Conservation (phyloP, 768 basidiomycete genomes). For the Lentinus tigrinus region DNA sequence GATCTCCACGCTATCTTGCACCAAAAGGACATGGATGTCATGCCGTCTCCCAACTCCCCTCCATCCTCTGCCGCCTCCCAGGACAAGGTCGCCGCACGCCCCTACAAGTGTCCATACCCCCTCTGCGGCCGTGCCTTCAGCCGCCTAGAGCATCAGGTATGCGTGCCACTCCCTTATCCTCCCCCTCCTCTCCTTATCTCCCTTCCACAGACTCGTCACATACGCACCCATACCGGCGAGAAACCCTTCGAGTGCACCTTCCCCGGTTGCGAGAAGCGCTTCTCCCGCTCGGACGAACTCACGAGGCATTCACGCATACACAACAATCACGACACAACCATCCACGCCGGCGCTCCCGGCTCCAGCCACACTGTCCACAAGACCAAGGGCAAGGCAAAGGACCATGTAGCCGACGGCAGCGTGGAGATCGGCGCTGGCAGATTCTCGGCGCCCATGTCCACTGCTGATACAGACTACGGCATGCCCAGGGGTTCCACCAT, state of each 20-base stretch:
- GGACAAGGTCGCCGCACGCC: constrained; percentile 55
- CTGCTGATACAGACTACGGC: constrained; percentile 12
- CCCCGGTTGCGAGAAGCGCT: constrained; percentile 96
- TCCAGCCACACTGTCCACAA: constrained; percentile 13
- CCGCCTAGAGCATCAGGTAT: constrained; percentile 91
- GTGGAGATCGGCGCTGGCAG: constrained; percentile 15
- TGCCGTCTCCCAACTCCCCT: constrained; percentile 19
- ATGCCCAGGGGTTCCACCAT: constrained; percentile 13
- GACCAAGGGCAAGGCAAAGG: constrained; percentile 31
- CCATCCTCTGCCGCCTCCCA: constrained; percentile 20
- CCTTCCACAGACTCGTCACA: constrained; percentile 81
- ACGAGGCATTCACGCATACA: constrained; percentile 96
- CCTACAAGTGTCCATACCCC: constrained; percentile 94
- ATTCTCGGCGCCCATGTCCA: constrained; percentile 11
- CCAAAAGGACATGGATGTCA: constrained; percentile 21
- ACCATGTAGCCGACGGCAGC: constrained; percentile 24
- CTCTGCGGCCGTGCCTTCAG: constrained; percentile 95
- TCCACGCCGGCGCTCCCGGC: constrained; percentile 3
- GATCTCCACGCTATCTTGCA: constrained; percentile 16
- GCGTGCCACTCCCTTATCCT: constrained; percentile 25
- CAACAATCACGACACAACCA: constrained; percentile 50
- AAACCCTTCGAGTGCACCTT: constrained; percentile 93
- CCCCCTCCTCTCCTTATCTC: neutral
- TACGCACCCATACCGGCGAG: constrained; percentile 97
- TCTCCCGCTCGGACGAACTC: constrained; percentile 97